Evolutionary conservation across 805 yeast genomes (phyloP).

Genomic region (Starmerella bacillaris): DNA sequence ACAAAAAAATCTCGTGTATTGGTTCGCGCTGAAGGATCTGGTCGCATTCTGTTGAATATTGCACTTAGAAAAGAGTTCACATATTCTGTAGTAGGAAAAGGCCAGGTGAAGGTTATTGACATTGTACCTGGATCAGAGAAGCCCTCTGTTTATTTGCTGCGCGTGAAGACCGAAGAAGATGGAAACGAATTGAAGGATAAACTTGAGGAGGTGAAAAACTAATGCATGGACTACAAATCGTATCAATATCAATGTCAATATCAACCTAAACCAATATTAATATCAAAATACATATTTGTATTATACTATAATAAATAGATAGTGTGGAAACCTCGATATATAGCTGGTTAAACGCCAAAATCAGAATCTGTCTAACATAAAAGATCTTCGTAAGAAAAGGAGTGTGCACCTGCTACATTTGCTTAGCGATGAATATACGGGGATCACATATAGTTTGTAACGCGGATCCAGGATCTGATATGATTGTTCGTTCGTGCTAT

Average conservation of each 20-base stretch:
- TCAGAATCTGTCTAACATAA: too few relatives aligned
- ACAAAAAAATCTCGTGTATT: conserved; percentile 52
- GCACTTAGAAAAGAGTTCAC: conserved; percentile 38
- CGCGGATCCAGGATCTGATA: too few relatives aligned
- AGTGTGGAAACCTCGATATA: too few relatives aligned
- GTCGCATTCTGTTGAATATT: conserved; percentile 57
- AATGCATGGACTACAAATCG: not conserved
- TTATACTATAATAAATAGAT: too few relatives aligned
- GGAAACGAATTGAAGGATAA: conserved; percentile 34
- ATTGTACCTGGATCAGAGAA: conserved; percentile 34
- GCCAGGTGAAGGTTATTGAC: conserved; percentile 47
- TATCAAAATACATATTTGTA: too few relatives aligned
- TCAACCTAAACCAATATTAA: too few relatives aligned
- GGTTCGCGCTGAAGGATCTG: conserved; percentile 77
- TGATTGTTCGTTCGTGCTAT: too few relatives aligned
- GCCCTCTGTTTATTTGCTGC: conserved; percentile 49
- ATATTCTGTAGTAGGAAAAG: conserved; percentile 48
- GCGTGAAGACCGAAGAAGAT: conserved; percentile 61
- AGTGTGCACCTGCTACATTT: too few relatives aligned
- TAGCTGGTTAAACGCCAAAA: too few relatives aligned
- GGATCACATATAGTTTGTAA: too few relatives aligned
- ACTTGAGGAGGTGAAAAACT: conserved; percentile 19
- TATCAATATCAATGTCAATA: not conserved
- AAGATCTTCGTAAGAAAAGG: too few relatives aligned
- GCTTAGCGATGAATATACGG: too few relatives aligned